Base-by-base conservation (phyloP, 768 basidiomycete species). In the Kwoniella sp. region DNA sequence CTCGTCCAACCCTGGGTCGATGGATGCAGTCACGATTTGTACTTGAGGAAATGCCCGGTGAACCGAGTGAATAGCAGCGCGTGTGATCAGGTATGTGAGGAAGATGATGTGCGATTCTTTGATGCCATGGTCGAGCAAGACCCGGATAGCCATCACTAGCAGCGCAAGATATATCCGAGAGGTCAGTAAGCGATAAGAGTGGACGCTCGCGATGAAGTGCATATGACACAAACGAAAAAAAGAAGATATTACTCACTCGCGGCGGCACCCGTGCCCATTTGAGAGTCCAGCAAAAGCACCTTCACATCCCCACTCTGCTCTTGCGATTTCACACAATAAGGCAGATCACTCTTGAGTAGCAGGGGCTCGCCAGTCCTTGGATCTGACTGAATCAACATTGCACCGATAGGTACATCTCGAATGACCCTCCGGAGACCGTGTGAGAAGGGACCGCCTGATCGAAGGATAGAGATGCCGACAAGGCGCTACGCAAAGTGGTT, bases 391-490 rank as follows among this genome's bases (percentile, higher is more conserved):
- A 99, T 89, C 37, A 99, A 84, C 48, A 98, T 83, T 0, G 91
- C 91, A 27, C 96, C 95, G 24, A 97, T 83, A 0, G 89, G 86
- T 1, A 90, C 90, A 68, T 96, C 88, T 55, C 88, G 87, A 58
- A 96, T 85, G 19, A 94, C 92, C 13, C 93, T 83, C 49, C 87
- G 85, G n/a, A 99, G 87, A 19, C 95, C 96, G 50, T 88, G 87
- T 80, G 94, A 91, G 22, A 99, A 84, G 1, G 91, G 89, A 15
- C 92, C 92, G 10, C 96, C 94, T 87, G 93, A 93, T 65, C 93
- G 87, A 50, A 92, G 82, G 71, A 99, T 91, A 0, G 89, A 87
- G 9, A 98, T 88, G 5, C 94, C 95, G 68, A 94, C 94, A 2
- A 95, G 81, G 60, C 85, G 80, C 89, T 92, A 64, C 13, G 24